Percentiles rank a stretch among this genome's conserved stretches.
Evolutionary conservation across 2,329 filamentous ascomycete genomes (phyloP).

Genomic region (Tolypocladium tropicale): DNA sequence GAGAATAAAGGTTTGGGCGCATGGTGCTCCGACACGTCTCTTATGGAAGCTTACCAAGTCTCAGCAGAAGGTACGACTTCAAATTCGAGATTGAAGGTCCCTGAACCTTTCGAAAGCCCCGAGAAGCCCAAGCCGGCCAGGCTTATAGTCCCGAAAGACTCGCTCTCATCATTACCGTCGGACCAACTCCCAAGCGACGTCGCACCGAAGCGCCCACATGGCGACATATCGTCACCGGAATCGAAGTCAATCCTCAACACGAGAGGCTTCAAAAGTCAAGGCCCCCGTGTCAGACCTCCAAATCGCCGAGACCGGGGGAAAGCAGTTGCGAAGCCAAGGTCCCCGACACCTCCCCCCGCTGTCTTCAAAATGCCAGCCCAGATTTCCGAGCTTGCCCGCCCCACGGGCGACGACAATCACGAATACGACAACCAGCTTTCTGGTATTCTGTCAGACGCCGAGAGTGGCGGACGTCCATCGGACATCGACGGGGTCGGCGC

Average conservation of each 20-base stretch:
- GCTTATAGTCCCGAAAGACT: not conserved
- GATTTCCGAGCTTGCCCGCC: conserved; percentile 5
- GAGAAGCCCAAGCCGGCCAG: conserved; percentile 1
- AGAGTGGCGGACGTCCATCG: not conserved
- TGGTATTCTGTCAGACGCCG: conserved; percentile 2
- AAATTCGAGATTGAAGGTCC: conserved; percentile 1
- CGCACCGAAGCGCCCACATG: not conserved
- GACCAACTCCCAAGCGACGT: conserved; percentile 1
- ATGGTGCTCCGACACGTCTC: not conserved
- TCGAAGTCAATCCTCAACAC: not conserved
- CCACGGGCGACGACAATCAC: not conserved
- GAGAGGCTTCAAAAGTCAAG: not conserved
- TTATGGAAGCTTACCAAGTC: not conserved
- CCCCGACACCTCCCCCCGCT: conserved; percentile 8
- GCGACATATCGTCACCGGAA: not conserved
- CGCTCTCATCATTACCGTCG: not conserved
- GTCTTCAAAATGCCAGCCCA: conserved; percentile 11
- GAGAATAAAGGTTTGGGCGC: conserved; percentile 3
- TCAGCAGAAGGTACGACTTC: not conserved
- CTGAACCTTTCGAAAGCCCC: conserved; percentile 1
- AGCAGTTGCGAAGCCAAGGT: not conserved
- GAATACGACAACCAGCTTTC: not conserved
- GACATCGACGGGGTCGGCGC: conserved; percentile 1
- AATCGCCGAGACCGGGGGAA: not conserved
- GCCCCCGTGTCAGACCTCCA: not conserved